phyloP scores from a whole-genome alignment of 768 basidiomycete species.

The Termitomyces heimii region DNA sequence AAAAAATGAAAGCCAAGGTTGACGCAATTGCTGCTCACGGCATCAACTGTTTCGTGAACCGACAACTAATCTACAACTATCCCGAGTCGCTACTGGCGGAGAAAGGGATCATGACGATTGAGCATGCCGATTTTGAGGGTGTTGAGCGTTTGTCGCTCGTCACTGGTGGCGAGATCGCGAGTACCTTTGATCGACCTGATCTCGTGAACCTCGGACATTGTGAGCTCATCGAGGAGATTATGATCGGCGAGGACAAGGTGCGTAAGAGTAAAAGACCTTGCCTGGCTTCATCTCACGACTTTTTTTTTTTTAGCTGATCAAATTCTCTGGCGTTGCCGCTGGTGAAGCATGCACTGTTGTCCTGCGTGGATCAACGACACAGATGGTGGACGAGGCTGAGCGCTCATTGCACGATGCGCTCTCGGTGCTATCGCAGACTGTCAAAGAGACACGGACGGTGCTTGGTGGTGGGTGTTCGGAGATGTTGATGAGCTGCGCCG shows the following conservation, averaged over 20 bases:
- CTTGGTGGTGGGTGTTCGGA: slow-evolving; percentile 97
- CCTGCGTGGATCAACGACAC: slow-evolving; percentile 92
- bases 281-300: background rate
- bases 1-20: slow-evolving; percentile 99
- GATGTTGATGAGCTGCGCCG: slow-evolving; percentile 95
- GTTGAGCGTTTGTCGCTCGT: slow-evolving; percentile 94
- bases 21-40: slow-evolving; percentile 91
- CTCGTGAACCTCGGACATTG: slow-evolving; percentile 90
- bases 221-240: slow-evolving; percentile 96
- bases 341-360: slow-evolving; percentile 98
- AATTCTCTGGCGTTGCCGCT: slow-evolving; percentile 98
- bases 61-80: slow-evolving; percentile 99
- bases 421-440: slow-evolving; percentile 94
- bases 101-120: slow-evolving; percentile 91
- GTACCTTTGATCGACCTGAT: slow-evolving; percentile 91
- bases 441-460: slow-evolving; percentile 91
- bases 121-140: slow-evolving; percentile 98
- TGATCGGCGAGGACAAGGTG: slow-evolving; percentile 99
- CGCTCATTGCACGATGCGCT: slow-evolving; percentile 96
- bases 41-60: slow-evolving; percentile 96
- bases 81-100: slow-evolving; percentile 95
- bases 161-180: slow-evolving; percentile 96
- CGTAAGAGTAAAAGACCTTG: slow-evolving; percentile 4
- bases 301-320: slow-evolving; percentile 75
- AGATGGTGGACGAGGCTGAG: slow-evolving; percentile 99